Percentiles rank a stretch among this genome's conserved stretches.
These are phyloP conservation scores for Claviceps sp. DNA, from an alignment of 2,329 filamentous ascomycete genomes.

Conservation along the genomic window DNA sequence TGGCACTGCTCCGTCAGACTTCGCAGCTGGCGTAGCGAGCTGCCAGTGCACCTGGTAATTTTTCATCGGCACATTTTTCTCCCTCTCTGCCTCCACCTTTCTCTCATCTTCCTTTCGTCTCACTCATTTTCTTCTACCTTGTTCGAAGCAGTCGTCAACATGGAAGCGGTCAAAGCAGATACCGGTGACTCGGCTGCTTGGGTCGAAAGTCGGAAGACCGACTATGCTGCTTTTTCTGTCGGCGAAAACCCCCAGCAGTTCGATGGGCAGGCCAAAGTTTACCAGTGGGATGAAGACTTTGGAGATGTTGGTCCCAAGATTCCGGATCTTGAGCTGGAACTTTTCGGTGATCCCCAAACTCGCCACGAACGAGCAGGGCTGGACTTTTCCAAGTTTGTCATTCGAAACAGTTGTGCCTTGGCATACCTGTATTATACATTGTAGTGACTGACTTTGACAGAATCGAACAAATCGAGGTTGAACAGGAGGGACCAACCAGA, in stretches of 20 bases:
- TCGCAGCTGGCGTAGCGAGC: background rate
- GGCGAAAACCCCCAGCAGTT: conserved; percentile 20
- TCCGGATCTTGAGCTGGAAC: conserved; percentile 55
- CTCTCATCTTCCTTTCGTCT: background rate
- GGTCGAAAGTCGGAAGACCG: conserved; percentile 30
- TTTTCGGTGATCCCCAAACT: conserved; percentile 52
- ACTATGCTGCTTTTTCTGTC: conserved; percentile 28
- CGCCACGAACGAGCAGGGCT: conserved; percentile 38
- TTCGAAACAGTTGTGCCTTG: background rate
- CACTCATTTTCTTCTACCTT: background rate
- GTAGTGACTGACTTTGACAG: conserved; percentile 20
- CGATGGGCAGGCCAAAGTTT: conserved; percentile 48
- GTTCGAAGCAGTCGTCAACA: background rate
- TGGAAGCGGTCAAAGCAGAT: background rate
- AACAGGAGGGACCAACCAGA: conserved; percentile 41
- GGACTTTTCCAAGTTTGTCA: conserved; percentile 47
- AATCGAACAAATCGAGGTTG: conserved; percentile 39
- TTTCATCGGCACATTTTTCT: background rate
- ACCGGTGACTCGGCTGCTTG: conserved; percentile 18
- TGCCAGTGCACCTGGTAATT: background rate
- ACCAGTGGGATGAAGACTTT: conserved; percentile 74
- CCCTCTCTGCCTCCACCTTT: background rate
- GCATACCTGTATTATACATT: background rate
- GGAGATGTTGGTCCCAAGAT: conserved; percentile 72
- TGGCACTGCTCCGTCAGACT: background rate